phyloP scores from a whole-genome alignment of 2,329 filamentous ascomycete genomes.

The Phialemonium atrogriseum region DNA sequence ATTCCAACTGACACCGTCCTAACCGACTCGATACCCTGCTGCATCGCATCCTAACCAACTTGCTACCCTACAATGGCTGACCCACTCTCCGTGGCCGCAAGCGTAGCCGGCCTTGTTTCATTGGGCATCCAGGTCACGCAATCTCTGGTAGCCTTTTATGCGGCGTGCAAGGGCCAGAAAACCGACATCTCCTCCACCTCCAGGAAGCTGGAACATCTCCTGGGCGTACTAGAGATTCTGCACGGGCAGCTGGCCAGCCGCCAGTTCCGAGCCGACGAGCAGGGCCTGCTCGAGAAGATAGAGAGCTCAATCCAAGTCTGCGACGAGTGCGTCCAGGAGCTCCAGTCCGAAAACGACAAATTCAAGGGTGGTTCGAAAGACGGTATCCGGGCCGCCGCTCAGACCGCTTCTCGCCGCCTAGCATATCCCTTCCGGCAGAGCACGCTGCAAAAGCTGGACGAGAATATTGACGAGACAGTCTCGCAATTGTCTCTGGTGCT shows the following conservation, averaged over 20 bases:
- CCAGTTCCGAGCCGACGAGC: conserved; percentile 16
- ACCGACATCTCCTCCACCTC: conserved; percentile 17
- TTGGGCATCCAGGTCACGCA: conserved; percentile 26
- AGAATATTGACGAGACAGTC: conserved; percentile 24
- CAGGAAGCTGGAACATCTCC: conserved; percentile 16
- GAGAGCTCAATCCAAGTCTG: conserved; percentile 17
- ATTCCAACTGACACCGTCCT: too few relatives aligned
- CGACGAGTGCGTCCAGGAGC: conserved; percentile 19
- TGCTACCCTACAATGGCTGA: conserved; percentile 1
- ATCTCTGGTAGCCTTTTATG: conserved; percentile 24
- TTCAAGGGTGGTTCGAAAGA: conserved; percentile 10
- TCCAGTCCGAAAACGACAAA: conserved; percentile 17
- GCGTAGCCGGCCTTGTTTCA: conserved; percentile 18
- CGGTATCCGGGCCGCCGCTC: conserved; percentile 8
- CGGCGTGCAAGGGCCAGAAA: conserved; percentile 16
- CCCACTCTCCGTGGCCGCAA: conserved; percentile 1
- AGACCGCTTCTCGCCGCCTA: conserved; percentile 10
- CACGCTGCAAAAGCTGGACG: conserved; percentile 28
- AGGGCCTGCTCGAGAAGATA: conserved; percentile 14
- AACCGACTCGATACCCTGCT: too few relatives aligned
- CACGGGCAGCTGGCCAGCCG: conserved; percentile 8
- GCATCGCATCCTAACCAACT: too few relatives aligned
- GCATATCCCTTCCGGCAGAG: conserved; percentile 25
- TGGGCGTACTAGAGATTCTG: conserved; percentile 16
- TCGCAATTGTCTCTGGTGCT: conserved; percentile 21